These are phyloP conservation scores for Penicillium sp. DNA, from an alignment of 2,329 filamentous ascomycete genomes.

Conservation along the genomic window DNA sequence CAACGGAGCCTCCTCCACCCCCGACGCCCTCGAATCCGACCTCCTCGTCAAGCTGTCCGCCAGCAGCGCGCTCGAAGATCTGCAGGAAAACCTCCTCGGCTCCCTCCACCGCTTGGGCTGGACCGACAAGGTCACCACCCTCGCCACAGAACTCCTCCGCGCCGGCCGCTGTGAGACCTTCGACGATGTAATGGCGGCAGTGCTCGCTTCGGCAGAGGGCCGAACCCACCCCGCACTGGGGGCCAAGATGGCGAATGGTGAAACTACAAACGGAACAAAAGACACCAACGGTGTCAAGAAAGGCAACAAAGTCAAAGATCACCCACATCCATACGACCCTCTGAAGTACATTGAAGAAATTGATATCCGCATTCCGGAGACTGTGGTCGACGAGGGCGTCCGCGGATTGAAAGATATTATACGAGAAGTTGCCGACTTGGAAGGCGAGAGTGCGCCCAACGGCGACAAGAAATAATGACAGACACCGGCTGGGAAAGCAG, in stretches of 20 bases:
- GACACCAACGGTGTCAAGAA: constrained; percentile 25
- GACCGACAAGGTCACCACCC: constrained; percentile 54
- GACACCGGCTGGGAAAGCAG: background rate
- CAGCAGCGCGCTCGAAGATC: constrained; percentile 52
- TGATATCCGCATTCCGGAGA: constrained; percentile 50
- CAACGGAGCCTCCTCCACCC: constrained; percentile 27
- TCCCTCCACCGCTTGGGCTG: constrained; percentile 58
- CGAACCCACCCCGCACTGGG: constrained; percentile 30
- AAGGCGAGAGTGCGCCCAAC: constrained; percentile 35
- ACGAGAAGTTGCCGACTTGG: constrained; percentile 49
- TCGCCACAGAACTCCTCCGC: constrained; percentile 57
- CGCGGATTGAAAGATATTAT: constrained; percentile 53
- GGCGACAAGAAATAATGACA: constrained; percentile 23
- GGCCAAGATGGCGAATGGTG: constrained; percentile 24
- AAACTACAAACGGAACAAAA: constrained; percentile 15
- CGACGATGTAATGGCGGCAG: constrained; percentile 54
- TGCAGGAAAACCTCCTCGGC: constrained; percentile 55
- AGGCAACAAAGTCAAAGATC: constrained; percentile 27
- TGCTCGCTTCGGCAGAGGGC: constrained; percentile 48
- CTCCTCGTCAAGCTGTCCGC: constrained; percentile 47
- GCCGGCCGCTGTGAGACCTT: constrained; percentile 57
- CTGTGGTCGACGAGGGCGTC: constrained; percentile 51
- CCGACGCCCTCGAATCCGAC: constrained; percentile 42
- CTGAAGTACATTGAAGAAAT: constrained; percentile 36
- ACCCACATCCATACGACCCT: constrained; percentile 17